A percentile compares a stretch with the other conserved stretches of the same genome.
Conservation (phyloP, 495 filamentous ascomycete species). For the Talaromyces thailandensis region DNA sequence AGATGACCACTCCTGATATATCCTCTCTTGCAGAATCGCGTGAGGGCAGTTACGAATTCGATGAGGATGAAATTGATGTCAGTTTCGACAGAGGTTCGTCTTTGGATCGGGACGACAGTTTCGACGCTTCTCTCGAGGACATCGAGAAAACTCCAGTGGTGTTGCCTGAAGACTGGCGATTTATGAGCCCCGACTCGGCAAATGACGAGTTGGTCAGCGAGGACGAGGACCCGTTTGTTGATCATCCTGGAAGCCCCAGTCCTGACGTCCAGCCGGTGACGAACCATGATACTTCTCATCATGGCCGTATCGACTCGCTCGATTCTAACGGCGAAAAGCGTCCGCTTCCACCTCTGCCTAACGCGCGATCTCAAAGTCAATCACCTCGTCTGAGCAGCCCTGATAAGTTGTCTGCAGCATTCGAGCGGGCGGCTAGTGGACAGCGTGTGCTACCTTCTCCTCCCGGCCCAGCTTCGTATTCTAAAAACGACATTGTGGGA, state of each 20-base stretch:
- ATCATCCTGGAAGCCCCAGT: constrained; percentile 52
- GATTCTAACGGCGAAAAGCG: constrained; percentile 66
- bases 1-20: constrained; percentile 90
- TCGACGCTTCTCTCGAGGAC: constrained; percentile 89
- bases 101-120: constrained; percentile 74
- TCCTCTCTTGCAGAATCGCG: constrained; percentile 83
- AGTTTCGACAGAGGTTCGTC: constrained; percentile 63
- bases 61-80: constrained; percentile 58
- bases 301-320: constrained; percentile 51
- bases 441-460: constrained; percentile 58
- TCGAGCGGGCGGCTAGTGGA: constrained; percentile 51
- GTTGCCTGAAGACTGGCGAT: constrained; percentile 89
- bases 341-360: constrained; percentile 68
- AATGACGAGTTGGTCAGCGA: constrained; percentile 42
- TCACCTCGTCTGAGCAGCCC: constrained; percentile 34
- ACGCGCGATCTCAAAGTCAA: constrained; percentile 25
- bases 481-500: constrained; percentile 61
- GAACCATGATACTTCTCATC: constrained; percentile 13
- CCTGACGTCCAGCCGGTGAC: constrained; percentile 31
- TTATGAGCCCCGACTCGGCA: constrained; percentile 55
- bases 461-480: constrained; percentile 51
- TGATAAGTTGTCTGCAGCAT: constrained; percentile 46
- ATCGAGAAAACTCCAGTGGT: constrained; percentile 96
- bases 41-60: constrained; percentile 88
- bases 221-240: constrained; percentile 62